A percentile compares a stretch with the other conserved stretches of the same genome.
phyloP scores from a whole-genome alignment of 768 basidiomycete species.

The Coprinopsis sp. region DNA sequence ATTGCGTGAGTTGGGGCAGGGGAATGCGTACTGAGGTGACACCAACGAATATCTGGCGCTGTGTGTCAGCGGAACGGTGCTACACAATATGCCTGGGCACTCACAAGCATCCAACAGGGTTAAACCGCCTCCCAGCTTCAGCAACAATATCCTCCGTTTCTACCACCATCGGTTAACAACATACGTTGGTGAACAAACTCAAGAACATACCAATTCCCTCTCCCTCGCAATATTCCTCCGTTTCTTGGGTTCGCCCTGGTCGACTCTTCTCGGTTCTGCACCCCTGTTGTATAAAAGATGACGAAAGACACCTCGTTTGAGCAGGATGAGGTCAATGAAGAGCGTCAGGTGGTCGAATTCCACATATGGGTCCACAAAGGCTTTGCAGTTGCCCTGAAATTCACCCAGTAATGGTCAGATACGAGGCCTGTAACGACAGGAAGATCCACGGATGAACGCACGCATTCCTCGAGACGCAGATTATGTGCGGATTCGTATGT shows the following conservation, averaged over 20 bases:
- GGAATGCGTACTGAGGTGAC: constrained; percentile 50
- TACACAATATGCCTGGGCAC: constrained; percentile 23
- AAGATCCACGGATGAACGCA: constrained; percentile 72
- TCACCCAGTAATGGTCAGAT: background rate
- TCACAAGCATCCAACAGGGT: constrained; percentile 69
- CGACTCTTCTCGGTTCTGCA: constrained; percentile 50
- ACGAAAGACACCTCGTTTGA: constrained; percentile 77
- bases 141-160: constrained; percentile 58
- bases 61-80: background rate
- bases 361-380: constrained; percentile 83
- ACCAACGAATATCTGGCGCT: constrained; percentile 70
- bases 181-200: background rate
- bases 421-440: background rate
- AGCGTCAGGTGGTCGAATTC: constrained; percentile 75
- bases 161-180: constrained; percentile 18
- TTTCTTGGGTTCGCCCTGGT: constrained; percentile 15
- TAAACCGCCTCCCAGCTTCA: constrained; percentile 54
- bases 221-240: constrained; percentile 4
- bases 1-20: background rate
- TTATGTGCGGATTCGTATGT: constrained; percentile 77
- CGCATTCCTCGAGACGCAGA: constrained; percentile 79
- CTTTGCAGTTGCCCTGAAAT: constrained; percentile 49
- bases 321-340: constrained; percentile 73
- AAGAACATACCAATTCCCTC: background rate
- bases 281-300: constrained; percentile 82